Evolutionary conservation across 306 rosid genomes (phyloP).

Genomic region (Cucumis sativus): Cucumber_9930_V3 NC_026656.2:16831001-16831500

Average conservation of each 20-base stretch:
- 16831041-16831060: neutral
- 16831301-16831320: constrained; percentile 29
- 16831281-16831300: constrained; percentile 4
- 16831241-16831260: neutral
- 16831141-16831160: neutral
- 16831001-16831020: neutral
- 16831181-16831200: neutral
- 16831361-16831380: constrained; percentile 36
- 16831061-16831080: neutral
- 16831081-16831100: neutral
- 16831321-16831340: constrained; percentile 65
- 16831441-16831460: neutral
- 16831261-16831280: neutral
- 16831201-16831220: neutral
- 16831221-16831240: neutral
- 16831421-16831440: neutral
- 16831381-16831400: constrained; percentile 43
- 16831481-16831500: constrained; percentile 78
- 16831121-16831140: neutral
- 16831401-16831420: neutral
- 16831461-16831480: constrained; percentile 34
- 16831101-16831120: neutral
- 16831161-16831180: neutral
- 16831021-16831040: neutral
- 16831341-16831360: constrained; percentile 35